A percentile compares a stretch with the other conserved stretches of the same genome.
These are phyloP conservation scores for Russula emetica DNA, from an alignment of 768 basidiomycete genomes.

Conservation along the genomic window DNA sequence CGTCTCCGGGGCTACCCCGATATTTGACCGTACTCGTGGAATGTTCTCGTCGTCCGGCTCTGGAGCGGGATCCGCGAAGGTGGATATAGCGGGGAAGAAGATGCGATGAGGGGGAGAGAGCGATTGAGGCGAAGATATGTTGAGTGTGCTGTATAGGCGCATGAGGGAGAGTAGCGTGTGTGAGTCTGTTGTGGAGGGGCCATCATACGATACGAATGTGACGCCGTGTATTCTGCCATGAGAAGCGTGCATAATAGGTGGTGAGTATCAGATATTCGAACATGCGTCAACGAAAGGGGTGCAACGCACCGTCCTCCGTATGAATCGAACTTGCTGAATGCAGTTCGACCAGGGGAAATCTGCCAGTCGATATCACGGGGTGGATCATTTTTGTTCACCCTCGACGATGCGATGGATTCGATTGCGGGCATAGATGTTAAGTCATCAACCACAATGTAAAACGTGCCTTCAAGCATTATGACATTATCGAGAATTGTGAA, in stretches of 20 bases:
- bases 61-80: conserved; percentile 45
- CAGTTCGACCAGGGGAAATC: conserved; percentile 30
- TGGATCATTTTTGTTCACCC: conserved; percentile 36
- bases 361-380: conserved; percentile 56
- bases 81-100: conserved; percentile 64
- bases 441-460: conserved; percentile 72
- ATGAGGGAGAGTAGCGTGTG: conserved; percentile 73
- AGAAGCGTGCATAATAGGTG: background rate
- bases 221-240: conserved; percentile 56
- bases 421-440: conserved; percentile 56
- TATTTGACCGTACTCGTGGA: conserved; percentile 36
- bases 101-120: conserved; percentile 44
- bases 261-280: background rate
- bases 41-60: conserved; percentile 30
- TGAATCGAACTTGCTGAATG: conserved; percentile 31
- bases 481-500: conserved; percentile 81
- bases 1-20: conserved; percentile 28
- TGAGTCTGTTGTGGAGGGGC: conserved; percentile 41
- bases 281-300: background rate
- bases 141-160: conserved; percentile 67
- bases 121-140: conserved; percentile 32
- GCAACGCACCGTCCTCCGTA: conserved; percentile 33
- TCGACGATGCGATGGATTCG: conserved; percentile 45
- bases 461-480: conserved; percentile 64
- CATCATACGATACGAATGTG: conserved; percentile 47